These are phyloP conservation scores for Blastomyces parvus DNA, from an alignment of 2,329 filamentous ascomycete genomes.

Conservation along the genomic window DNA sequence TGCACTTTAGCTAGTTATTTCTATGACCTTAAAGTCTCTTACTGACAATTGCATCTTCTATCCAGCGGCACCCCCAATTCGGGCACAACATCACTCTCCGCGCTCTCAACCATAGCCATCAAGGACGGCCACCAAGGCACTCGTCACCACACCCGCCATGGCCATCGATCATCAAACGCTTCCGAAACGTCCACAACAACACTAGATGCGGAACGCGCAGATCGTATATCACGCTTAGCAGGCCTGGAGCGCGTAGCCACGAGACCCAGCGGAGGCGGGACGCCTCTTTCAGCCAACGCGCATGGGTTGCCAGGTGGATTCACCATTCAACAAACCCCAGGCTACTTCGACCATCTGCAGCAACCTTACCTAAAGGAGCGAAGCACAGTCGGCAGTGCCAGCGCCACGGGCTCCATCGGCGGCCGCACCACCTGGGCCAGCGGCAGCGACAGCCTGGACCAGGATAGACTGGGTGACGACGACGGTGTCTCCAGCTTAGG, in stretches of 20 bases:
- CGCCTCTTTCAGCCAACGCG: conserved; percentile 2
- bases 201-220: conserved; percentile 82
- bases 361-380: conserved; percentile 52
- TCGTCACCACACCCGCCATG: conserved; percentile 48
- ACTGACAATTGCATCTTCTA: conserved; percentile 15
- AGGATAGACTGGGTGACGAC: conserved; percentile 62
- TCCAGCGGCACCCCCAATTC: conserved; percentile 82
- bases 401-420: conserved; percentile 67
- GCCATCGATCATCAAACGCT: conserved; percentile 47
- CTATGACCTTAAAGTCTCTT: neutral
- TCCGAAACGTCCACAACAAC: conserved; percentile 56
- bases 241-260: conserved; percentile 82
- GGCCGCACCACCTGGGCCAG: conserved; percentile 57
- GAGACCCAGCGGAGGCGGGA: conserved; percentile 38
- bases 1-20: neutral
- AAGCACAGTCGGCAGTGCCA: conserved; percentile 85
- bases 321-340: conserved; percentile 20
- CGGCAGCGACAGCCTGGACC: conserved; percentile 48
- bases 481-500: conserved; percentile 56
- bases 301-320: neutral
- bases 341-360: conserved; percentile 64
- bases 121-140: conserved; percentile 91
- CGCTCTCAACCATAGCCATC: conserved; percentile 86
- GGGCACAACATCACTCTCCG: conserved; percentile 80
- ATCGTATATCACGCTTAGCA: conserved; percentile 87